Evolutionary conservation across 805 yeast genomes (phyloP), one percentile per base, ranked within the genome.

Genomic region (Brettanomyces nanus): DNA sequence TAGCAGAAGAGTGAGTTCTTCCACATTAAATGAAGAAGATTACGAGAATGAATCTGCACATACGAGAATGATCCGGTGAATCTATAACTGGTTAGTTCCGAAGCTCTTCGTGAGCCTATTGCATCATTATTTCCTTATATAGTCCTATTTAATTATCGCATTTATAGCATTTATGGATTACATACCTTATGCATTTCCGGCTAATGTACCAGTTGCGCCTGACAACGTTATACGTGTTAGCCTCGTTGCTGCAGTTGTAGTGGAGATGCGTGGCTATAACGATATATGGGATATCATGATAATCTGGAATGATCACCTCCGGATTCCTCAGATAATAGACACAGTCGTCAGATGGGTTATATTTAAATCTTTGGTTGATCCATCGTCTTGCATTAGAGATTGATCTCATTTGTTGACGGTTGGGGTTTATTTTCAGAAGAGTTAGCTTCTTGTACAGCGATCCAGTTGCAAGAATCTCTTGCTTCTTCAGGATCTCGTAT

Each of bases 351-450:
- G 23, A 21, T 6, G 42, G 26, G 34, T 54, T 49, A 28, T 35
- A 51, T 33, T 47, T 51, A 40, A 55, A 55, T 35, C 60, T 42
- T 40, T 55, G 60, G 37, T 55, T 55, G 42, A 55, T 55, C 60
- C 60, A 55, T 33, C 60, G 44, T 35, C 60, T 33, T 6, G 60
- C 58, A 35, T 54, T 53, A 4, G 60, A 53, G 19, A 55, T 47
- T 10, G 53, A 48, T 34, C 60, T 38, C 59, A 55, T 54, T 28
- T 55, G 56, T 30, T 44, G 52, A 32, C 54, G 53, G 14, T 44
- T 51, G 5, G 58, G 55, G 28, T 40, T 44, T 18, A 55, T 52
- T 21, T 43, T 33, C 46, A 53, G 43, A 22, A 32, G 41, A 11
- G 51, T 43, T 2, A 55, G 41, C 32, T 55, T 54, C 22, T 42